Conservation (phyloP, 192 early-diverging fungal genomes). For the Endogone sp. region DNA sequence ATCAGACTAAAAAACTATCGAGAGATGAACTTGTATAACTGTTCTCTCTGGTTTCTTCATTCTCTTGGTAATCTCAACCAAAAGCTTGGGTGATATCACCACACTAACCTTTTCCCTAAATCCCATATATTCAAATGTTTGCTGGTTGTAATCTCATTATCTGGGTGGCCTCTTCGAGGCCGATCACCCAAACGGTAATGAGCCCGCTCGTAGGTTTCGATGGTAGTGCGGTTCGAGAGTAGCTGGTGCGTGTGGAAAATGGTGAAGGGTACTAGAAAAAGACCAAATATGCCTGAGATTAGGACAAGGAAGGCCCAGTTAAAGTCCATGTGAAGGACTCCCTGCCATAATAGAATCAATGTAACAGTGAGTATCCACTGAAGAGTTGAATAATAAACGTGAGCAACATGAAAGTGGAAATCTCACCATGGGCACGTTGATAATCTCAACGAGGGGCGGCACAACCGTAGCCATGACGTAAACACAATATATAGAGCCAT, state of each 20-base stretch:
- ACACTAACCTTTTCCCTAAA: constrained; percentile 21
- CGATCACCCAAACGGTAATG: constrained; percentile 18
- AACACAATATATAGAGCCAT: constrained; percentile 30
- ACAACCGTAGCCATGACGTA: constrained; percentile 34
- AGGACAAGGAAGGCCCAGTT: constrained; percentile 35
- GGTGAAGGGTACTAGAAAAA: constrained; percentile 47
- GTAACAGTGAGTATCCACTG: not conserved
- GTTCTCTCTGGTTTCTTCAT: not conserved
- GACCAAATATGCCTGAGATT: constrained; percentile 36
- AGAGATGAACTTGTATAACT: not conserved
- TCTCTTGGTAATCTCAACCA: not conserved
- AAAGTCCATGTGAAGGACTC: constrained; percentile 26
- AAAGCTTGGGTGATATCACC: not conserved
- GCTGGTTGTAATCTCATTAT: constrained; percentile 18
- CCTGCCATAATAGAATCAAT: too few species aligned
- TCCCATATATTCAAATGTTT: constrained; percentile 35
- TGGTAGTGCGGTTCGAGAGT: constrained; percentile 49
- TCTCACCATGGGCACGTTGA: constrained; percentile 23
- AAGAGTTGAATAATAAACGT: too few species aligned
- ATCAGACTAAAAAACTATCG: not conserved
- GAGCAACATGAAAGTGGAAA: too few species aligned
- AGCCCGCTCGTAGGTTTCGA: constrained; percentile 40
- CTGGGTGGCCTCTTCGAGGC: not conserved
- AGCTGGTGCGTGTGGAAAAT: constrained; percentile 42
- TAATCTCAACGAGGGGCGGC: constrained; percentile 21